Percentiles rank a stretch among this genome's conserved stretches.
These are phyloP conservation scores for Epichloe typhina DNA, from an alignment of 2,329 filamentous ascomycete species.

Conservation along the genomic window DNA sequence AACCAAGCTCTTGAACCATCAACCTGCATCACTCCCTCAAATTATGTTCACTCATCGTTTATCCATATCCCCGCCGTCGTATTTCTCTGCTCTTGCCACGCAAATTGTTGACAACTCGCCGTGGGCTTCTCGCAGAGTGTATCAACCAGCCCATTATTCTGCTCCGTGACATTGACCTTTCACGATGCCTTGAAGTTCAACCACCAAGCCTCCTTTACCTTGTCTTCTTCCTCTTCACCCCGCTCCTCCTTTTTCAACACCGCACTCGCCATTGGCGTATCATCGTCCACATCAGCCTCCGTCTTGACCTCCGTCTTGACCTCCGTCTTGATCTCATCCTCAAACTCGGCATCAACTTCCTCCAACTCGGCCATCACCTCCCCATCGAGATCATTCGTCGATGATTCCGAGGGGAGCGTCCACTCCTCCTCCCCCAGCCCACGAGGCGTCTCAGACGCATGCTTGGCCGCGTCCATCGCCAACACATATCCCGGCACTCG, in stretches of 20 bases:
- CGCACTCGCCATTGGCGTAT: neutral
- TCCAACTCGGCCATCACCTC: neutral
- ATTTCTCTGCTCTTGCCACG: no score
- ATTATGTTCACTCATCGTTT: no score
- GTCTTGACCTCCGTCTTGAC: neutral
- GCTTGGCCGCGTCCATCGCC: neutral
- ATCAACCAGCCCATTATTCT: no score
- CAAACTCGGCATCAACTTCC: neutral
- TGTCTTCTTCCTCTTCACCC: neutral
- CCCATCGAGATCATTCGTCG: neutral
- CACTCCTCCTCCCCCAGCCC: neutral
- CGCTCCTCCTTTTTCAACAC: neutral
- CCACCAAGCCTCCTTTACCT: neutral
- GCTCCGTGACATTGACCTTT: neutral
- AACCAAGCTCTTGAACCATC: no score
- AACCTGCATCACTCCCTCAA: no score
- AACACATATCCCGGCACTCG: neutral
- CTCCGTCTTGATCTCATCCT: neutral
- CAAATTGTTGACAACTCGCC: no score
- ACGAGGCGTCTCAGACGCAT: neutral
- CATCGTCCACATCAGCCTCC: neutral
- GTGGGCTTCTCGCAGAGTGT: no score
- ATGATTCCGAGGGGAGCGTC: neutral
- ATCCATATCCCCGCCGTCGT: no score
- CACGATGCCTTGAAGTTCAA: neutral